phyloP scores from a whole-genome alignment of 2,329 filamentous ascomycete genomes.

The Fusarium sp. region DNA sequence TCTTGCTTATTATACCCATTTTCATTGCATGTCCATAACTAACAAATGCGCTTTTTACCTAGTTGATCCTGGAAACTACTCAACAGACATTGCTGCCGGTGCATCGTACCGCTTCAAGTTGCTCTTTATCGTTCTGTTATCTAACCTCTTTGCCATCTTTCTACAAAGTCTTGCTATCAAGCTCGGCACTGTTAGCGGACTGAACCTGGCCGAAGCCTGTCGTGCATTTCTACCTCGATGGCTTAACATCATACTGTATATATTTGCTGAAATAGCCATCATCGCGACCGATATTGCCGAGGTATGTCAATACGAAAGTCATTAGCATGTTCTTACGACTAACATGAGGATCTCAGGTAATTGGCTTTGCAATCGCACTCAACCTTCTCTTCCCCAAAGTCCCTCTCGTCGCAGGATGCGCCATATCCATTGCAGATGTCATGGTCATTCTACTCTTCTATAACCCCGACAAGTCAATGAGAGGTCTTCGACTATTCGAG shows the following conservation, averaged over 20 bases:
- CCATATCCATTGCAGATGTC: constrained; percentile 74
- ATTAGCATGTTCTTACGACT: background rate
- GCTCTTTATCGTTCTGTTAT: background rate
- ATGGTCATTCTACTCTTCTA: constrained; percentile 75
- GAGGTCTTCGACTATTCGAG: constrained; percentile 67
- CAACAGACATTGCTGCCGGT: constrained; percentile 2
- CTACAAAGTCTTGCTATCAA: constrained; percentile 75
- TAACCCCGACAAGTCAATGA: constrained; percentile 66
- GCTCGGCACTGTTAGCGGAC: constrained; percentile 73
- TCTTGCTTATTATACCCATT: background rate
- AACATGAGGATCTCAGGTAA: constrained; percentile 54
- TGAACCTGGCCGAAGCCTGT: constrained; percentile 73
- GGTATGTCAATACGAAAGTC: constrained; percentile 6
- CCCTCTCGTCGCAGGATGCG: constrained; percentile 73
- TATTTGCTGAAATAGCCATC: constrained; percentile 72
- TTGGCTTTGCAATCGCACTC: constrained; percentile 75
- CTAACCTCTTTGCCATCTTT: constrained; percentile 73
- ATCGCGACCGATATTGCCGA: constrained; percentile 78
- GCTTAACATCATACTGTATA: constrained; percentile 70
- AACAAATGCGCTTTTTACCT: accelerated
- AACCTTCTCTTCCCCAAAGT: constrained; percentile 71
- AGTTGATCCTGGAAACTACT: constrained; percentile 12
- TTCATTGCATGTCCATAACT: background rate
- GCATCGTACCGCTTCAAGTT: constrained; percentile 3
- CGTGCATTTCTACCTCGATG: constrained; percentile 71